Percentiles rank a stretch among this genome's conserved stretches.
phyloP scores from a whole-genome alignment of 2,329 filamentous ascomycete genomes.

The Hymenoscyphus linearis region DNA sequence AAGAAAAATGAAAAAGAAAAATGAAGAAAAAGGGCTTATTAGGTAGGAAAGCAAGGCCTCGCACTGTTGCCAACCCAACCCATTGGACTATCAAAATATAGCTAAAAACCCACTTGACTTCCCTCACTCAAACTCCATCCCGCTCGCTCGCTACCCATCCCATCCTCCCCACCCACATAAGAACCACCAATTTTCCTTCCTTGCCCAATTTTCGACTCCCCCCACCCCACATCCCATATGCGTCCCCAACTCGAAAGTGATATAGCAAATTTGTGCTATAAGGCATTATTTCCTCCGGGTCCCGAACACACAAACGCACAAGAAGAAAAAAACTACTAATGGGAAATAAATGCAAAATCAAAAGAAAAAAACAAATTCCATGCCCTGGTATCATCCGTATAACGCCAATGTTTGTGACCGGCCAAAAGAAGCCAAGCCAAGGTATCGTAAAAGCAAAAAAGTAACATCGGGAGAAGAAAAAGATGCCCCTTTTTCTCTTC shows the following conservation, averaged over 20 bases:
- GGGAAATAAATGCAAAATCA: conserved; percentile 5
- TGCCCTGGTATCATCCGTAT: conserved; percentile 30
- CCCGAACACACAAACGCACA: neutral
- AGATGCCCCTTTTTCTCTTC: conserved; percentile 18
- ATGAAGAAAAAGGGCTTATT: too few relatives aligned
- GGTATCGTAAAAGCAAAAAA: conserved; percentile 20
- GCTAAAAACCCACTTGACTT: neutral
- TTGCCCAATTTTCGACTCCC: neutral
- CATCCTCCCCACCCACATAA: neutral
- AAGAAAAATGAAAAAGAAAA: too few relatives aligned
- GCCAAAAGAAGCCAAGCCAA: conserved; percentile 7
- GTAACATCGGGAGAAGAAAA: conserved; percentile 8
- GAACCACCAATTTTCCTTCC: neutral
- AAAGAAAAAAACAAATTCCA: conserved; percentile 17
- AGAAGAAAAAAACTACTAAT: conserved; percentile 1
- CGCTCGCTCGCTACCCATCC: neutral
- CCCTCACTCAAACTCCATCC: too few relatives aligned
- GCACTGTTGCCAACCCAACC: neutral
- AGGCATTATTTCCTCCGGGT: neutral
- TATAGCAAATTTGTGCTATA: conserved; percentile 1
- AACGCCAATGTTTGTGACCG: conserved; percentile 19
- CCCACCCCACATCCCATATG: neutral
- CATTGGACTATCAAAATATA: neutral
- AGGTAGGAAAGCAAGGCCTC: neutral
- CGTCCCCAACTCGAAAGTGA: neutral